phyloP scores from a whole-genome alignment of 2,329 filamentous ascomycete species.

The Paraphoma sp. region DNA sequence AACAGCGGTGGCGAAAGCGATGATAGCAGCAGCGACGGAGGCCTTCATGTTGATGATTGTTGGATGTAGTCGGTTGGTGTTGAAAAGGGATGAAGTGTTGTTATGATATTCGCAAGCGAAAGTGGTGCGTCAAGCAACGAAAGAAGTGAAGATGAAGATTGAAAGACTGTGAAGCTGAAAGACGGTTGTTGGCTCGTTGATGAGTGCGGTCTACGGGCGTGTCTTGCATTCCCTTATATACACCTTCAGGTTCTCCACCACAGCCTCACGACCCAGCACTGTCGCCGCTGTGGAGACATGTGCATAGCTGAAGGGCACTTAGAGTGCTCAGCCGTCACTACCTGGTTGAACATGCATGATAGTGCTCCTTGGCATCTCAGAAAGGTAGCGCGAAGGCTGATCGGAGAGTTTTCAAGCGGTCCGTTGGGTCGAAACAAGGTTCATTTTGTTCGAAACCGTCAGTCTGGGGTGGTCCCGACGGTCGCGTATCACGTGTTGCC shows the following conservation, averaged over 20 bases:
- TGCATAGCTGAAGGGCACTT: constrained; percentile 3
- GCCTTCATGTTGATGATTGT: constrained; percentile 42
- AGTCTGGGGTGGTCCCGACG: constrained; percentile 11
- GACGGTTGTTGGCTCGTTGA: constrained; percentile 24
- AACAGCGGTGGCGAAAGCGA: constrained; percentile 28
- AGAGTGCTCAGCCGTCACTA: constrained; percentile 8
- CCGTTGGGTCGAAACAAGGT: constrained; percentile 5
- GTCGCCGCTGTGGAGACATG: constrained; percentile 4
- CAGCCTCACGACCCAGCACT: background rate
- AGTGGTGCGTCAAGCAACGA: constrained; percentile 29
- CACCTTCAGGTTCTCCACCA: background rate
- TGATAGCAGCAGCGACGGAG: constrained; percentile 16
- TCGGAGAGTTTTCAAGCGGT: constrained; percentile 5
- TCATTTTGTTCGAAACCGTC: constrained; percentile 27
- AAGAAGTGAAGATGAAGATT: constrained; percentile 11
- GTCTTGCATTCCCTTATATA: constrained; percentile 18
- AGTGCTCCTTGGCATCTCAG: background rate
- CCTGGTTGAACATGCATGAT: constrained; percentile 5
- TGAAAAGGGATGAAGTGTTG: background rate
- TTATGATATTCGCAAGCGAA: constrained; percentile 22
- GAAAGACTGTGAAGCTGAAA: constrained; percentile 15
- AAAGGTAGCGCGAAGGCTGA: constrained; percentile 8
- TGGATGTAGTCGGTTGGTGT: background rate
- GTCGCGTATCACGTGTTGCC: constrained; percentile 13
- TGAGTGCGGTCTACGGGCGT: constrained; percentile 16